These are phyloP conservation scores for Xylaria sp. DNA, from an alignment of 2,329 filamentous ascomycete species.

Conservation along the genomic window DNA sequence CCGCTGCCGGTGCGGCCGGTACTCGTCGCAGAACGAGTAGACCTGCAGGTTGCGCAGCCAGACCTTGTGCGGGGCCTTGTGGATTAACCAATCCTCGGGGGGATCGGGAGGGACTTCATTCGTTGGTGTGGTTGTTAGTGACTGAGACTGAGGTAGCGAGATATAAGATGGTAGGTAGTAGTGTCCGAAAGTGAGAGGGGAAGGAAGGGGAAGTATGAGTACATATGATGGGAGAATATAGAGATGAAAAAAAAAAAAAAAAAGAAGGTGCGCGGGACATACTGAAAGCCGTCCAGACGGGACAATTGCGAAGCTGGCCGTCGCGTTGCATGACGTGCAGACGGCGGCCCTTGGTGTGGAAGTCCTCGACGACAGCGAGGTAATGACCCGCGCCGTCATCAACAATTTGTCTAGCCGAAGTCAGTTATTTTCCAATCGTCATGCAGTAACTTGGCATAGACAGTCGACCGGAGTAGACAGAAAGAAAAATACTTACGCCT, in stretches of 20 bases:
- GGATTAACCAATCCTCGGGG: constrained; percentile 56
- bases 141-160: too few relatives aligned
- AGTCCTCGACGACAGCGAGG: constrained; percentile 60
- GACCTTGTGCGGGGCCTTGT: constrained; percentile 53
- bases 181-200: too few relatives aligned
- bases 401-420: constrained; percentile 54
- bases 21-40: constrained; percentile 64
- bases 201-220: too few relatives aligned
- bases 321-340: constrained; percentile 62
- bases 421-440: constrained; percentile 7
- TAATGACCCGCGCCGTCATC: constrained; percentile 61
- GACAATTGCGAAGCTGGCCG: constrained; percentile 59
- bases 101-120: constrained; percentile 59
- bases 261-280: constrained; percentile 32
- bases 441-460: not conserved
- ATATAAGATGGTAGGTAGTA: too few relatives aligned
- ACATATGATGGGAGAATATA: not conserved
- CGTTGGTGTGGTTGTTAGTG: too few relatives aligned
- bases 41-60: constrained; percentile 61
- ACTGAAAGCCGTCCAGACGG: constrained; percentile 70
- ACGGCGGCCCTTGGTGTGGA: constrained; percentile 53
- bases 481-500: constrained; percentile 53
- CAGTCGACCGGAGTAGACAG: too few relatives aligned
- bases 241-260: not conserved
- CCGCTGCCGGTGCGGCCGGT: constrained; percentile 59